A percentile compares a stretch with the other conserved stretches of the same genome.
phyloP scores from a whole-genome alignment of 1,139 yeast genomes.

The Zhuliangozyma blackwelliae region DNA sequence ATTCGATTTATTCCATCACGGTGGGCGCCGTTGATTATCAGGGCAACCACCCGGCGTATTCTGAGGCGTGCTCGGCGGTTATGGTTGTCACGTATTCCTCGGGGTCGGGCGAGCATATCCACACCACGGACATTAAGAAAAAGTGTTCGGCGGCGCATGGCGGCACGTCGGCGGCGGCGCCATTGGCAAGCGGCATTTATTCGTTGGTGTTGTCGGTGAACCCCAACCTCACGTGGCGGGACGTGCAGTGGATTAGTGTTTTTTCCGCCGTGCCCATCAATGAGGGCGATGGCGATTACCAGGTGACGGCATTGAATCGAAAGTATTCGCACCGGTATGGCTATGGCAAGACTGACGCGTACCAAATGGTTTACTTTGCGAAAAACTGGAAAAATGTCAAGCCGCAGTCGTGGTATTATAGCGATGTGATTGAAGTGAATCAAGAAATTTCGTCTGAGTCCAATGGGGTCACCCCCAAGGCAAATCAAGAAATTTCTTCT shows the following conservation, averaged over 20 bases:
- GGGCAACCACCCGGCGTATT: constrained; percentile 81
- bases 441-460: constrained; percentile 7
- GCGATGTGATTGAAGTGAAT: constrained; percentile 36
- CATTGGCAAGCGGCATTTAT: constrained; percentile 92
- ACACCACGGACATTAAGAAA: constrained; percentile 81
- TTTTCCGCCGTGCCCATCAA: constrained; percentile 68
- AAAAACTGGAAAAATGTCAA: constrained; percentile 77
- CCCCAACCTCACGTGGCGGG: constrained; percentile 93
- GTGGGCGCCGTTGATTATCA: constrained; percentile 89
- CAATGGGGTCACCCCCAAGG: no score
- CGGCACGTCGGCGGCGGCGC: constrained; percentile 99
- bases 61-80: constrained; percentile 94
- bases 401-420: constrained; percentile 82
- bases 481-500: constrained; percentile 12
- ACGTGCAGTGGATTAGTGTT: constrained; percentile 80
- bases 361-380: constrained; percentile 68
- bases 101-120: constrained; percentile 86
- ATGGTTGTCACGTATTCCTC: constrained; percentile 94
- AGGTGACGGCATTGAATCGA: constrained; percentile 54
- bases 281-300: constrained; percentile 68
- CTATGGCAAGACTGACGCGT: constrained; percentile 89
- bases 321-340: constrained; percentile 85
- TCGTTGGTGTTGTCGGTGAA: constrained; percentile 77
- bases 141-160: constrained; percentile 76
- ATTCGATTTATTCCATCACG: constrained; percentile 90